A percentile compares a stretch with the other conserved stretches of the same genome.
Evolutionary conservation across 1,284 basidiomycete species (phyloP).

Genomic region (Hymenochaete sp.): DNA sequence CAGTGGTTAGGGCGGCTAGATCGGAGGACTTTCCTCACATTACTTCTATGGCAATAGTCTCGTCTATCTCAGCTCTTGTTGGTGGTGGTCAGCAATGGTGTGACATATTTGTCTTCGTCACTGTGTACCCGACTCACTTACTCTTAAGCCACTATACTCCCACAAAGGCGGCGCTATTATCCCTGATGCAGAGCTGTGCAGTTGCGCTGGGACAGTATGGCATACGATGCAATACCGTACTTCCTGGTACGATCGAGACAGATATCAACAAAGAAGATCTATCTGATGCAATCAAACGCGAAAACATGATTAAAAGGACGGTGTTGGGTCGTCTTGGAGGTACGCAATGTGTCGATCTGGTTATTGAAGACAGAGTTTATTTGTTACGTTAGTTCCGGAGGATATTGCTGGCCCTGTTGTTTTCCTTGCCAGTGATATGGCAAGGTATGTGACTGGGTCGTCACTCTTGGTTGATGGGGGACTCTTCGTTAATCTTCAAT

Average conservation of each 20-base stretch:
- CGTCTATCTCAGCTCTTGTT: conserved; percentile 71
- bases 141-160: conserved; percentile 65
- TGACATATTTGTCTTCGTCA: conserved; percentile 10
- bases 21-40: too few relatives aligned
- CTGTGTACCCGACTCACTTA: neutral
- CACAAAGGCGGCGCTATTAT: conserved; percentile 74
- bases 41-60: too few relatives aligned
- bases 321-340: conserved; percentile 62
- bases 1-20: too few relatives aligned
- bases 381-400: conserved; percentile 40
- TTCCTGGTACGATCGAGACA: conserved; percentile 70
- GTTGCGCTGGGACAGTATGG: conserved; percentile 69
- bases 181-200: conserved; percentile 77
- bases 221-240: conserved; percentile 63
- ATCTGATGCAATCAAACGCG: conserved; percentile 49
- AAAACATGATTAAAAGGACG: conserved; percentile 60
- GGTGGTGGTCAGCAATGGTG: conserved; percentile 68
- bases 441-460: conserved; percentile 65
- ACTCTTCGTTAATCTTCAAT: conserved; percentile 73
- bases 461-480: conserved; percentile 72
- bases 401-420: conserved; percentile 73
- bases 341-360: conserved; percentile 25
- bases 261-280: conserved; percentile 77
- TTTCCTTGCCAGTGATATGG: conserved; percentile 69
- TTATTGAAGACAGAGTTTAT: conserved; percentile 2